Base-by-base conservation (phyloP, 2,329 filamentous ascomycete species). In the Fonsecaea multimorphosa region DNA sequence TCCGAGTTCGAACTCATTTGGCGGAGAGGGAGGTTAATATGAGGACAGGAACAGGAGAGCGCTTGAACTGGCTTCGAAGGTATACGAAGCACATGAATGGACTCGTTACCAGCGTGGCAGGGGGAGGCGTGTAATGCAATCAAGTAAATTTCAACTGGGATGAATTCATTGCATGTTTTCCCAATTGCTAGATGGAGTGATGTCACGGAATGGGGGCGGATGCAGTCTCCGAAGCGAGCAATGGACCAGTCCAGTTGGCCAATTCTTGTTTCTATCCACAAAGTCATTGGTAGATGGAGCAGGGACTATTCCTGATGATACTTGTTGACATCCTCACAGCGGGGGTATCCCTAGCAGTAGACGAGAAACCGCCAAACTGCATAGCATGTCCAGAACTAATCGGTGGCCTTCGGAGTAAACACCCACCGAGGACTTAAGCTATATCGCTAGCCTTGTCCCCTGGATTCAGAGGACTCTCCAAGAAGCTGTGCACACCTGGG, bases 1-100 rank as follows among this genome's bases (percentile, higher is more conserved):
- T 53, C 54, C 19, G 64, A 61, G 29, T 65, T 54, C 56, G 65
- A 40, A 67, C 67, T 69, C 67, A 69, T 69, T 63, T 44, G 60
- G 24, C 9, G n/a, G 12, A n/a, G 11, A 46, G 49, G 34, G n/a
- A 24, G 8, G 19, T 29, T n/a, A 55, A 14, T 19, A n/a, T 16
- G 44, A 29, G 12, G 40, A 34, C 19, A 36, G 58, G n/a, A 14
- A 58, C 22, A 27, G 19, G 19, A 24, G 9, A 12, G 29, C 27
- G 52, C 9, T 31, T 14, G 12, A 32, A 31, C 29, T 19, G 27
- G 6, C 22, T 49, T 24, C 9, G 22, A 49, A 27, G 38, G 1
- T 40, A 40, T 19, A 16, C 44, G 44, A 49, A 24, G 44, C 19
- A 49, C n/a, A 14, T 24, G 44, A 9, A 24, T 46, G n/a, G 19